Base-by-base conservation (phyloP, 2,329 filamentous ascomycete species). In the Phialophora verrucosa region DNA sequence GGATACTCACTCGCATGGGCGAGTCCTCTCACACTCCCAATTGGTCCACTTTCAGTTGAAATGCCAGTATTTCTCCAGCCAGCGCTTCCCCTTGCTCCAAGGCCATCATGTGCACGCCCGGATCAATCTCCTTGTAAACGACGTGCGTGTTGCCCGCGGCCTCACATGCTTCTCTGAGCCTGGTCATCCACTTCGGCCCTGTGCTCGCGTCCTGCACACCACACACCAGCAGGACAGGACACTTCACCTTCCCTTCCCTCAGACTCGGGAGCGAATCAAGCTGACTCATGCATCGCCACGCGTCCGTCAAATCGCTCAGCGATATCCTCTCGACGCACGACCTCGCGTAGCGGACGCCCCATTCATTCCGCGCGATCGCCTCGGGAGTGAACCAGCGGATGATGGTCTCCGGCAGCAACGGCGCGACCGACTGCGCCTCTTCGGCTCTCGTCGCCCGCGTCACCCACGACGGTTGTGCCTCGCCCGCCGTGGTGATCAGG, bases 91-190 rank as follows among this genome's bases (percentile, higher is more conserved):
- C 31, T 44, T 65, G 63, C 27, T 65, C 63, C 47, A 65, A 12
- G 20, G 57, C 63, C 63, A 65, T 65, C 63, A 65, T 65, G 32
- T 65, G 63, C 49, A 60, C 57, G 7, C 63, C 63, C 14, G 63
- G 63, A 27, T 65, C 63, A n/a, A 65, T 12, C 35, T 65, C 63
- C 57, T 54, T 59, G 35, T 59, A 65, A 8, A 49, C 29, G 32
- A 57, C 63, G 50, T 32, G 20, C 3, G 25, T 29, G 7, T 47
- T 49, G n/a, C 44, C 32, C 12, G 38, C 47, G 17, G 25, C 29
- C 14, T 53, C 55, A 29, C 56, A 60, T 12, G 57, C 63, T 11
- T 65, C 63, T 25, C 35, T 60, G 3, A 65, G 31, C 47, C 38
- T 17, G 3, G 20, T 47, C 63, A 65, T 65, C 63, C 55, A 59